These are phyloP conservation scores for Rosa chinensis DNA, from an alignment of 306 rosid species.

Conservation along the genomic window DNA sequence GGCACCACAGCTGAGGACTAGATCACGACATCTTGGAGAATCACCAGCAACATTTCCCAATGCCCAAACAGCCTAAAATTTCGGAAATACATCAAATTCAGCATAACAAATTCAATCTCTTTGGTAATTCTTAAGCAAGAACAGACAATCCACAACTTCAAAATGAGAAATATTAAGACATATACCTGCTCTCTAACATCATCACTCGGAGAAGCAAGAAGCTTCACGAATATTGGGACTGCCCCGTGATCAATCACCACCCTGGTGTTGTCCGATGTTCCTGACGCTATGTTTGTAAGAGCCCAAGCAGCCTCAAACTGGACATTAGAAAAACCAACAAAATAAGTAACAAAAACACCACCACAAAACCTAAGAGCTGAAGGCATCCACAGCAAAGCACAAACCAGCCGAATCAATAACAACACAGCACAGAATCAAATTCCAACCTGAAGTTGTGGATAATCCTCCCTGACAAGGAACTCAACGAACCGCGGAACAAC, in stretches of 20 bases:
- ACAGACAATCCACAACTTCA: not conserved
- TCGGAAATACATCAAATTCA: not conserved
- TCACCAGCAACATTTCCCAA: conserved; percentile 97
- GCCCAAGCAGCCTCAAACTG: conserved; percentile 99
- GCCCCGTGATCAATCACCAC: conserved; percentile 94
- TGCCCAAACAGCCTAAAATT: conserved; percentile 87
- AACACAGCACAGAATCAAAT: not conserved
- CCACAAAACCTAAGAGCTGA: not conserved
- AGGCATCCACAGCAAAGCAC: not conserved
- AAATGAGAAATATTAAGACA: not conserved
- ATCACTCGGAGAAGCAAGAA: conserved; percentile 85
- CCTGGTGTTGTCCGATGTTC: conserved; percentile 88
- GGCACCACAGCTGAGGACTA: conserved; percentile 81
- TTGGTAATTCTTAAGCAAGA: not conserved
- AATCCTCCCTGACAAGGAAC: conserved; percentile 83
- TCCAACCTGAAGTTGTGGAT: conserved; percentile 82
- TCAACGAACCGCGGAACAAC: conserved; percentile 88
- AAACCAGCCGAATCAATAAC: not conserved
- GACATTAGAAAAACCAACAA: conserved; percentile 13
- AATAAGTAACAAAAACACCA: conserved; percentile 5
- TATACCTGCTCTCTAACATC: conserved; percentile 96
- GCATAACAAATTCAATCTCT: not conserved
- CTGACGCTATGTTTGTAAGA: conserved; percentile 90
- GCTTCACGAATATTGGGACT: conserved; percentile 83
- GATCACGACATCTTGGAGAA: conserved; percentile 93